phyloP scores from a whole-genome alignment of 1,284 basidiomycete genomes.

The Microbotryum intermedium region DNA sequence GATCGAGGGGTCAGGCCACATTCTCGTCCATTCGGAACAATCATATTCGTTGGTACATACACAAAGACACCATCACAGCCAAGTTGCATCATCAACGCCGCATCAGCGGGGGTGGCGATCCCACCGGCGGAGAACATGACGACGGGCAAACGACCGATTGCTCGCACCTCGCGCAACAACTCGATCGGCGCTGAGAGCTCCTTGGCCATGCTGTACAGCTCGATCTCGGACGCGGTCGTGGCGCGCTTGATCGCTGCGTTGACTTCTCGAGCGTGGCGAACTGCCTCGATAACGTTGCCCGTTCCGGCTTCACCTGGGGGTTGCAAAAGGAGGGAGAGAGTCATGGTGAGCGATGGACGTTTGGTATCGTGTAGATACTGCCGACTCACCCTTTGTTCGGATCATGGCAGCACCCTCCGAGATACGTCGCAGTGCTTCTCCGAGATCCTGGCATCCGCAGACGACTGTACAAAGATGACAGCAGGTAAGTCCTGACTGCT shows the following conservation, averaged over 20 bases:
- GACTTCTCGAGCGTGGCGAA: conserved; percentile 80
- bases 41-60: conserved; percentile 46
- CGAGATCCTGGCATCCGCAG: conserved; percentile 52
- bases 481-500: no score
- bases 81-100: conserved; percentile 98
- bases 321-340: neutral
- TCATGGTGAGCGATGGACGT: no score
- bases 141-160: conserved; percentile 85
- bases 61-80: conserved; percentile 80
- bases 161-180: conserved; percentile 89
- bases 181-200: conserved; percentile 95
- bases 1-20: conserved; percentile 45
- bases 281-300: conserved; percentile 94
- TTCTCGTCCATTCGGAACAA: conserved; percentile 23
- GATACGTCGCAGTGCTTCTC: conserved; percentile 89
- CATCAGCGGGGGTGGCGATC: conserved; percentile 93
- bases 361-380: neutral
- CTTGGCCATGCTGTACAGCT: conserved; percentile 90
- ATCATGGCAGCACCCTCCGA: conserved; percentile 93
- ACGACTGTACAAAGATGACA: conserved; percentile 38
- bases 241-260: conserved; percentile 77
- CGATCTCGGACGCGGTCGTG: conserved; percentile 67
- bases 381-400: conserved; percentile 78
- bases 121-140: conserved; percentile 66
- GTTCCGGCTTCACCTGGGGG: conserved; percentile 61